Evolutionary conservation across 1,284 basidiomycete species (phyloP).

Genomic region (Cryptococcus neoformans): DNA sequence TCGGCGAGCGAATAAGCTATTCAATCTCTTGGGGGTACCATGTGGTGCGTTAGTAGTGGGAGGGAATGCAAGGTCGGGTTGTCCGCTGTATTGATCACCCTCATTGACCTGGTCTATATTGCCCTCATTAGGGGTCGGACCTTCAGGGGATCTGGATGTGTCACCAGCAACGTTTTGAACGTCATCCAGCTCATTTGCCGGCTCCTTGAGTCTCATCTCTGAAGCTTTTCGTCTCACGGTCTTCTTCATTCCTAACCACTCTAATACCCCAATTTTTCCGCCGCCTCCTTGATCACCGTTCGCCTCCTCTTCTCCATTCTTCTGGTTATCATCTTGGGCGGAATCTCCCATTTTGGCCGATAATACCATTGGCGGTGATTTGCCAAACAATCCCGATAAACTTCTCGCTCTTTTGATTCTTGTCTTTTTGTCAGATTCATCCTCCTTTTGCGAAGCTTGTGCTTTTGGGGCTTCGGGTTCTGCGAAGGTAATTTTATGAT

Average conservation of each 20-base stretch:
- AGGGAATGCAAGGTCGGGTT: constrained; percentile 5
- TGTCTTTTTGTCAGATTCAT: constrained; percentile 11
- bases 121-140: too few relatives aligned
- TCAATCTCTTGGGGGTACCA: constrained; percentile 5
- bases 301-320: not conserved
- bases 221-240: constrained; percentile 31
- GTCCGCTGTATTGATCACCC: not conserved
- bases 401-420: constrained; percentile 32
- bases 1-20: constrained; percentile 21
- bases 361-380: constrained; percentile 8
- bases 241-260: constrained; percentile 43
- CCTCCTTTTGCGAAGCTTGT: not conserved
- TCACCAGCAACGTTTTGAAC: too few relatives aligned
- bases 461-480: constrained; percentile 14
- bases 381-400: constrained; percentile 37
- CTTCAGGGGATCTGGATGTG: too few relatives aligned
- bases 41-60: not conserved
- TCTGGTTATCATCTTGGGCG: not conserved
- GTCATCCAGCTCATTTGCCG: too few relatives aligned
- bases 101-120: too few relatives aligned
- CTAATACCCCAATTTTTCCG: constrained; percentile 24
- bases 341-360: not conserved
- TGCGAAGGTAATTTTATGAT: constrained; percentile 32
- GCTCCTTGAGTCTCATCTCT: constrained; percentile 22
- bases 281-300: constrained; percentile 10